Evolutionary conservation across 164 flowering plant genomes (phyloP), one percentile per base, ranked within the genome.

Genomic region (Sextonia rubra): DNA sequence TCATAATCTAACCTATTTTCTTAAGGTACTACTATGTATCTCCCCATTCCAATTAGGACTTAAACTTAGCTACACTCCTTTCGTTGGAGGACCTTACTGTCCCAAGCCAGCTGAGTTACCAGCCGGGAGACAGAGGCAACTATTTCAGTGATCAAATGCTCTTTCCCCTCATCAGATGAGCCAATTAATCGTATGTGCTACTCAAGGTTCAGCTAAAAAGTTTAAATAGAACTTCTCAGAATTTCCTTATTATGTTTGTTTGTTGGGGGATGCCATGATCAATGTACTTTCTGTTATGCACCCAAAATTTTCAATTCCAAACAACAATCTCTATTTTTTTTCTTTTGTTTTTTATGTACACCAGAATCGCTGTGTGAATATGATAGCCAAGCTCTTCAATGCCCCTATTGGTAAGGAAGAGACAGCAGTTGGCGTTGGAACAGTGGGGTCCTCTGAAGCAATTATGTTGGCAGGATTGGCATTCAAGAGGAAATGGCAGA

Each of bases 391-490:
- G 69, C 85, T 90, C 20, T 86, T 88, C 77, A 69, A 90, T 68
- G 90, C 94, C 9, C 90, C 91, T 3, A 47, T 86, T 20, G 84
- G 80, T 24, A 88, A 88, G 1, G 30, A 22, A 12, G 90, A 85
- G 64, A 37, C 85, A 1, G 94, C 90, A 0, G 63, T 90, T 3
- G 91, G 91, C 1, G 91, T 88, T 5, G 90, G 89, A 8, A 88
- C 91, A 0, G 90, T 90, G 47, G 94, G 91, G 0, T 90, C 94
- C 15, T 90, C 91, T 2, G 91, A 90, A 76, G 94, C 91, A 1
- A 88, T 90, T 66, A 88, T 90, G 94, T 74, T 90, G 73, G 94
- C 94, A 3, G 94, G 94, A 17, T 75, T 90, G 15, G 94, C 94
- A 18, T 86, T 88, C 69, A 90, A 90, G 68, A 81, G 91, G 78